Evolutionary conservation across 164 flowering plant species (phyloP), one percentile per base, ranked within the genome.

Genomic region (Aristolochia californica): DNA sequence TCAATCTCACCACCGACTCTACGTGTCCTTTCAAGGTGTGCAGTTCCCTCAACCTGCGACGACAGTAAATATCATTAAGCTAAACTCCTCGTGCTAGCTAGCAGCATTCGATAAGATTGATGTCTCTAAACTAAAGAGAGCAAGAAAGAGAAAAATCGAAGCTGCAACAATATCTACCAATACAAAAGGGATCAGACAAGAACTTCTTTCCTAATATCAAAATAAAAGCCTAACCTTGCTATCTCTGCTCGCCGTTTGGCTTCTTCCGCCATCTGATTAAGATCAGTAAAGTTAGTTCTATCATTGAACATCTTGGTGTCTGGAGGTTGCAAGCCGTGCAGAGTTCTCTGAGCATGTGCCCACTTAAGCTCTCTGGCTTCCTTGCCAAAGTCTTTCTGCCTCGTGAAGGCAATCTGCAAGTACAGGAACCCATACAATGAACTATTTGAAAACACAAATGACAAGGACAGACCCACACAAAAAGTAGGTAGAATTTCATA

Each of bases 241-340:
- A 93, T 89, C 71, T 93, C 98, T 59, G 98, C 97, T 73, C 97
- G 75, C 58, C 96, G 76, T 72, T 83, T 85, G 26, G 98, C 97
- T 70, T 93, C 97, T 69, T 93, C 98, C 28, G 98, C 98, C 84
- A 93, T 84, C 54, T 88, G 85, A 66, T 84, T 87, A 65, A 91
- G 85, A 45, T 93, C 98, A 0, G 77, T 74, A 63, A 83, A 74
- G 65, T 71, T 78, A 55, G 81, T 67, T 45, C 82, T 72, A 14
- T 85, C 94, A 48, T 54, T 59, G 58, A 85, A 83, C 84, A 82
- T 77, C 68, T 79, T 81, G 55, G 84, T 74, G 52, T 91, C 98
- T 7, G 98, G 91, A 55, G 85, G 71, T 45, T 83, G 83, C 70
- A 93, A 62, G 22, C 96, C 98, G 56, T 91, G 96, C 62, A 91